Evolutionary conservation across 495 filamentous ascomycete genomes (phyloP), one percentile per base, ranked within the genome.

Genomic region (Daldinia bambusicola): DNA sequence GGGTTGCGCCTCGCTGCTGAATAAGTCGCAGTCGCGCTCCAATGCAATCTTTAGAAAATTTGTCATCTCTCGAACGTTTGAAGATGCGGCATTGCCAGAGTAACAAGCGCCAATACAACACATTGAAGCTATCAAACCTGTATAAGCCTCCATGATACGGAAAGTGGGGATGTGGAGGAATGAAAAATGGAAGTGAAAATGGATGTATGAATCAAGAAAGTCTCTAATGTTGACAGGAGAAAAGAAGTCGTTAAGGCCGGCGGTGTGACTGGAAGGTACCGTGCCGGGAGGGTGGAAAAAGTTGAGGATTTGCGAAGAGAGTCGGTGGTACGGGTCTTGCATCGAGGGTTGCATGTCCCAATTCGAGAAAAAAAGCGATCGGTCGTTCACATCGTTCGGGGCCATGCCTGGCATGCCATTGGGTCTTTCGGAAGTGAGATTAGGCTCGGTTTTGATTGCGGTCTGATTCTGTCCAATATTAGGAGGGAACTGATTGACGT

Each of bases 91-190:
- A 38, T 78, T 80, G 53, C 86, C 77, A 26, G 89, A 90, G 75
- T 91, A 92, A 30, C 90, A 89, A 32, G 89, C 89, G 16, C 89
- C 89, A 66, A 90, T 81, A 66, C 85, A 89, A 61, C 91, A 84
- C 82, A 92, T 89, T 18, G 84, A 81, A 14, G 90, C 78, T 37
- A 90, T 73, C 18, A 91, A 80, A 26, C 87, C 87, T 52, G 87
- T 83, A 73, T 87, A 87, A 41, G 85, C 83, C n/a, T 84, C 81
- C 57, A 84, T 77, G 36, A 88, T 83, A 62, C 87, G 83, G 75
- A 92, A 91, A 2, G 89, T 89, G 48, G 90, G 88, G 68, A 89
- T 80, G 67, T 92, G 90, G 13, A 92, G 81, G 67, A 90, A 84
- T n/a, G 90, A 85, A 76, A 91, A 89, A 76, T 91, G 90, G 62